Conservation (phyloP, 805 yeast species). For the Teunomyces pallodes region DNA sequence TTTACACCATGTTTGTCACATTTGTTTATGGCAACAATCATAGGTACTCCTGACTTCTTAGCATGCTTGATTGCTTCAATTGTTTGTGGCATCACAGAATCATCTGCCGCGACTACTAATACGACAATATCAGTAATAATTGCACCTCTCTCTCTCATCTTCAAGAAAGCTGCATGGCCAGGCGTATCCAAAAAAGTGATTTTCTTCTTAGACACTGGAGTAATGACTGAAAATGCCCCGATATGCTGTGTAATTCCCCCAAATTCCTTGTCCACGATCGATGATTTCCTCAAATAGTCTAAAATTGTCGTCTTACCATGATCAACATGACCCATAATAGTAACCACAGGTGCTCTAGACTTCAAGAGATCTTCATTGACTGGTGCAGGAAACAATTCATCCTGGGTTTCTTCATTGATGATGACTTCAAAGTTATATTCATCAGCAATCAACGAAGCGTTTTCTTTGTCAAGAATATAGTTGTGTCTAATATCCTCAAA, state of each 20-base stretch:
- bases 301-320: constrained; percentile 96
- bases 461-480: constrained; percentile 80
- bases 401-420: constrained; percentile 53
- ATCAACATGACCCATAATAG: constrained; percentile 98
- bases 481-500: constrained; percentile 70
- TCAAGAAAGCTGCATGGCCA: constrained; percentile 95
- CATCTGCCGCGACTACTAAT: constrained; percentile 95
- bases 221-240: constrained; percentile 90
- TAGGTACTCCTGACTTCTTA: constrained; percentile 72
- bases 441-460: constrained; percentile 82
- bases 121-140: constrained; percentile 88
- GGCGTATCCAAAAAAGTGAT: constrained; percentile 96
- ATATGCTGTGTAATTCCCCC: constrained; percentile 99
- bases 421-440: constrained; percentile 76
- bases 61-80: constrained; percentile 94
- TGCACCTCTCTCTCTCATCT: constrained; percentile 97
- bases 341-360: constrained; percentile 88
- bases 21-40: constrained; percentile 90
- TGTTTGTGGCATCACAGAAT: constrained; percentile 97
- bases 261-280: constrained; percentile 78
- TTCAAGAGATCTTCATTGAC: constrained; percentile 46
- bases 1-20: constrained; percentile 80
- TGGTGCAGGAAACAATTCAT: constrained; percentile 58
- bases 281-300: constrained; percentile 80
- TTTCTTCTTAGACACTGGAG: constrained; percentile 68